A percentile compares a stretch with the other conserved stretches of the same genome.
Conservation (phyloP, 2,329 filamentous ascomycete species). For the Thermomyces lanuginosus region DNA sequence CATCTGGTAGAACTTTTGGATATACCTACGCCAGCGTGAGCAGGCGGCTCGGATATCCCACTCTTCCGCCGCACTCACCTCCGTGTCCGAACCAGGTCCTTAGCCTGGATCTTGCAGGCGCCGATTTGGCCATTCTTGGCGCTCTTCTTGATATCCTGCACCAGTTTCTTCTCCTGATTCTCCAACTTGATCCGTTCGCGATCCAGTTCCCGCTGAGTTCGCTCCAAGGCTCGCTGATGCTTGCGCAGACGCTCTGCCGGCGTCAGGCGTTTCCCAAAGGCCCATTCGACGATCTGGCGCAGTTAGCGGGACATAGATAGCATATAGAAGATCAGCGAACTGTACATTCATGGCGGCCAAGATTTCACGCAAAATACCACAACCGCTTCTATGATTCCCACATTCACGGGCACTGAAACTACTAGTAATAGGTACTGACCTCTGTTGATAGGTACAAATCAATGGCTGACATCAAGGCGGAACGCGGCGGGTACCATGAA, state of each 20-base stretch:
- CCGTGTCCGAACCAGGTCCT: slow-evolving; percentile 84
- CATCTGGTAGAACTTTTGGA: slow-evolving; percentile 98
- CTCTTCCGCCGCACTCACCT: slow-evolving; percentile 31
- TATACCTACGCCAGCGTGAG: slow-evolving; percentile 45
- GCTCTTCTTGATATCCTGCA: slow-evolving; percentile 92
- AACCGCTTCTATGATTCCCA: too few relatives aligned
- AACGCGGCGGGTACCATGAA: too few relatives aligned
- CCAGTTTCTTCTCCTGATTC: slow-evolving; percentile 95
- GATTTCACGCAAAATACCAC: neutral
- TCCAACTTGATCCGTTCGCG: slow-evolving; percentile 89
- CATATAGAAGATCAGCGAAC: too few relatives aligned
- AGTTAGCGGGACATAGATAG: too few relatives aligned
- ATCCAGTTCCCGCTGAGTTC: slow-evolving; percentile 91
- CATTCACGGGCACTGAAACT: too few relatives aligned
- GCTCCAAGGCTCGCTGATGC: slow-evolving; percentile 92
- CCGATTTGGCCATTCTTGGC: slow-evolving; percentile 97
- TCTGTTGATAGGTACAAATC: too few relatives aligned
- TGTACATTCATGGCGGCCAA: slow-evolving; percentile 25
- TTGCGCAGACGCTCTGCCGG: slow-evolving; percentile 49
- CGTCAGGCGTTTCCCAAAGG: slow-evolving; percentile 98
- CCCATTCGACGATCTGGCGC: slow-evolving; percentile 98
- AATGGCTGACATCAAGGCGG: too few relatives aligned
- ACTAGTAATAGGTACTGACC: too few relatives aligned
- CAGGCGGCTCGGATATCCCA: neutral
- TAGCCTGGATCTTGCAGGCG: slow-evolving; percentile 96